Evolutionary conservation across 768 basidiomycete species (phyloP).

Genomic region (Gloeostereum incarnatum): DNA sequence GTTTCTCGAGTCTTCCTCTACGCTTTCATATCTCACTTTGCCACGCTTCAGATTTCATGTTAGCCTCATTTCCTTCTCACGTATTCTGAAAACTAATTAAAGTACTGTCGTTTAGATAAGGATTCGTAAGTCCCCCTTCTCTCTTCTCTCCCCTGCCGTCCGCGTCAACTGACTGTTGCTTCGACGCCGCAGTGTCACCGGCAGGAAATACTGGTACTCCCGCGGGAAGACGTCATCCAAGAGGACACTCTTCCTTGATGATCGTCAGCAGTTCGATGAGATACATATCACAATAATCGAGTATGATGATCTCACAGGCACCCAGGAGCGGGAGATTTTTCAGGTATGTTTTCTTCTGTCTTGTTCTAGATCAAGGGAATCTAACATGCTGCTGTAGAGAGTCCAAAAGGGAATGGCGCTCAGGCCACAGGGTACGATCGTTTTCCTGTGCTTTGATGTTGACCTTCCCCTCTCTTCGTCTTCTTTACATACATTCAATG

Average conservation of each 20-base stretch:
- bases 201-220: slow-evolving; percentile 27
- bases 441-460: neutral
- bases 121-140: neutral
- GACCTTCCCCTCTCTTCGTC: neutral
- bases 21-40: slow-evolving; percentile 5
- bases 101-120: slow-evolving; percentile 24
- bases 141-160: slow-evolving; percentile 14
- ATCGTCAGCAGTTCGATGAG: slow-evolving; percentile 26
- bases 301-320: slow-evolving; percentile 34
- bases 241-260: slow-evolving; percentile 15
- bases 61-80: slow-evolving; percentile 38
- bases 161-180: too few relatives aligned
- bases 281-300: slow-evolving; percentile 45
- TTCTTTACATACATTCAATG: too few relatives aligned
- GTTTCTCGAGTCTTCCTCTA: too few relatives aligned
- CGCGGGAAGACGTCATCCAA: slow-evolving; percentile 9
- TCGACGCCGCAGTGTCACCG: too few relatives aligned
- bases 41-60: slow-evolving; percentile 5
- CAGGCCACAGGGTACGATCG: too few relatives aligned
- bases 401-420: too few relatives aligned
- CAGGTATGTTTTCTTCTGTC: slow-evolving; percentile 26
- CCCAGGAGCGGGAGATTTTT: slow-evolving; percentile 63
- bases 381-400: too few relatives aligned
- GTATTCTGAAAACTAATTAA: slow-evolving; percentile 16
- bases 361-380: too few relatives aligned